Evolutionary conservation across 2,329 filamentous ascomycete species (phyloP).

Genomic region (Simplicillium aogashimaense): DNA sequence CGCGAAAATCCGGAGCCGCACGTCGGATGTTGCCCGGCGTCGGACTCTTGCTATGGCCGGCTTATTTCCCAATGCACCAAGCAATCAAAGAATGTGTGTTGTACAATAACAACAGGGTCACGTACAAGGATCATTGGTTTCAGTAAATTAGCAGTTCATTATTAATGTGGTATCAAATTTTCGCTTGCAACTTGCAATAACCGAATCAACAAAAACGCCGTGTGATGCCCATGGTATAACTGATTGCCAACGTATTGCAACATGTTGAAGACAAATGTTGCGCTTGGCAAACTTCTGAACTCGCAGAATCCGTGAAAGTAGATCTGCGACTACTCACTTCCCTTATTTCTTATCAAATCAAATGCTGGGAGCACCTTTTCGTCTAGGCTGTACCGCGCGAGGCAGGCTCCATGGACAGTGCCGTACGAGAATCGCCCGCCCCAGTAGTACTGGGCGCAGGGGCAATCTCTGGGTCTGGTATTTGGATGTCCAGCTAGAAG

Average conservation of each 20-base stretch:
- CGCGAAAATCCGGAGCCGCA: too few species aligned
- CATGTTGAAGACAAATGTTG: too few species aligned
- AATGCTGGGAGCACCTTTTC: background rate
- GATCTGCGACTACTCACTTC: background rate
- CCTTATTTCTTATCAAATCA: background rate
- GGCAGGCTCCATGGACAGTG: slow-evolving; percentile 21
- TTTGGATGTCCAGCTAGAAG: slow-evolving; percentile 65
- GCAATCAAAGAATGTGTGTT: too few species aligned
- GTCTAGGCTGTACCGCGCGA: slow-evolving; percentile 12
- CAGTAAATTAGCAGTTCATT: too few species aligned
- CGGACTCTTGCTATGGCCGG: too few species aligned
- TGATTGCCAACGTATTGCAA: background rate
- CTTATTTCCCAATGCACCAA: too few species aligned
- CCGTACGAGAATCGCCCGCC: slow-evolving; percentile 25
- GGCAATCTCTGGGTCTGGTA: slow-evolving; percentile 66
- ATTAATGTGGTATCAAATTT: background rate
- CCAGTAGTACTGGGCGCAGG: slow-evolving; percentile 34
- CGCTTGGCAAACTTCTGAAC: too few species aligned
- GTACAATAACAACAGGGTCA: too few species aligned
- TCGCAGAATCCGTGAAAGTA: too few species aligned
- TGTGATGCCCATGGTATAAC: slow-evolving; percentile 5
- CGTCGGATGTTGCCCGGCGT: too few species aligned
- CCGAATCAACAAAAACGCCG: slow-evolving; percentile 1
- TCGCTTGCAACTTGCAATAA: background rate
- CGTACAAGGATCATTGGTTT: too few species aligned